These are phyloP conservation scores for Suhomyces yuchorum DNA, from an alignment of 1,139 yeast genomes.

Conservation along the genomic window DNA sequence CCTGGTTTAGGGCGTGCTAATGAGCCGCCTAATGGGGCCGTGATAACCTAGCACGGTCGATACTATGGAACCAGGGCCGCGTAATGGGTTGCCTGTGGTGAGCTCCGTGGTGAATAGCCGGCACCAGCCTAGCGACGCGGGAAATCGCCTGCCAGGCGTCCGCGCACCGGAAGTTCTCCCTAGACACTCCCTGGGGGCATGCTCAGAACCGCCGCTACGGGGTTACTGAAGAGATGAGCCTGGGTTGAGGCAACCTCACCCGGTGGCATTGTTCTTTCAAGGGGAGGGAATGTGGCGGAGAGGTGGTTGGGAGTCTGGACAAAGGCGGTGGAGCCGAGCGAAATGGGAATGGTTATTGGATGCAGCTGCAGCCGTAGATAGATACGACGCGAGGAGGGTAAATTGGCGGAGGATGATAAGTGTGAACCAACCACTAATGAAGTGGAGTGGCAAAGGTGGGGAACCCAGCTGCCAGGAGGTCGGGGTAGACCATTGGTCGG, in stretches of 20 bases:
- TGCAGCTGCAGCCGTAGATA: constrained; percentile 1
- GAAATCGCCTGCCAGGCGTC: not conserved
- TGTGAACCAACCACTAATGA: no score
- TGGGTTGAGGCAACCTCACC: not conserved
- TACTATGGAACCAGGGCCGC: not conserved
- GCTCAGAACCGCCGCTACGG: not conserved
- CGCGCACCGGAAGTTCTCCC: not conserved
- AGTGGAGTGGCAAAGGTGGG: not conserved
- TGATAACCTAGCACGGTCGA: not conserved
- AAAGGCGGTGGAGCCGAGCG: not conserved
- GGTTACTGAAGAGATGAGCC: not conserved
- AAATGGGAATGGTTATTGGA: constrained; percentile 2
- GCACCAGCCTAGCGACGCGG: constrained; percentile 1
- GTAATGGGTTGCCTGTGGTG: not conserved
- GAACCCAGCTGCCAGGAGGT: not conserved
- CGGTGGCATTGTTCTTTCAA: not conserved
- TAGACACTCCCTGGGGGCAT: not conserved
- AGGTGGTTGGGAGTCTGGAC: not conserved
- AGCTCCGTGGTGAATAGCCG: not conserved
- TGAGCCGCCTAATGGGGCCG: not conserved
- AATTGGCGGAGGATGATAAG: not conserved
- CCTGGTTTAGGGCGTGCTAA: not conserved
- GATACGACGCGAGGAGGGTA: not conserved
- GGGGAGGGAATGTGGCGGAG: not conserved
- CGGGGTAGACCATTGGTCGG: no score